phyloP scores from a whole-genome alignment of 495 filamentous ascomycete species.

The Penicillium desertorum region DNA sequence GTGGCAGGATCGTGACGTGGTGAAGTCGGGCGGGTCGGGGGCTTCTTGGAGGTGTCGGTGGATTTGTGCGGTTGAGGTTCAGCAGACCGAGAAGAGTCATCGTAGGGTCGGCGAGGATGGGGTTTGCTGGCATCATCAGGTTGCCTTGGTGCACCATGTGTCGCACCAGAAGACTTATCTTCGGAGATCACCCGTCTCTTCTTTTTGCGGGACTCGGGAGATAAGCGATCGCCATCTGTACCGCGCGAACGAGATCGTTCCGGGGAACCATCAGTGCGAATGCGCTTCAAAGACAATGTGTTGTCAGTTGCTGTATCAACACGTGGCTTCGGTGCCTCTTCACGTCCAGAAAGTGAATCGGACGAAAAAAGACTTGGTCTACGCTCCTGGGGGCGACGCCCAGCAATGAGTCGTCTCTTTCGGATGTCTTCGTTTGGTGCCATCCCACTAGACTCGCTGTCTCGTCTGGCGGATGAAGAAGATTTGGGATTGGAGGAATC shows the following conservation, averaged over 20 bases:
- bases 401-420: conserved; percentile 45
- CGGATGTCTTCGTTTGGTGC: conserved; percentile 40
- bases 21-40: conserved; percentile 11
- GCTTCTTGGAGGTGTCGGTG: conserved; percentile 22
- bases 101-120: conserved; percentile 28
- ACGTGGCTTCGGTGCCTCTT: conserved; percentile 39
- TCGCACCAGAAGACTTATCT: conserved; percentile 36
- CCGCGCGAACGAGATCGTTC: conserved; percentile 57
- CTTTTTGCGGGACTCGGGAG: conserved; percentile 44
- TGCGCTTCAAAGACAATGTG: conserved; percentile 54
- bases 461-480: conserved; percentile 27
- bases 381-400: conserved; percentile 44
- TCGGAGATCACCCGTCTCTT: conserved; percentile 51
- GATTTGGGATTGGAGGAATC: conserved; percentile 32
- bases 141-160: conserved; percentile 38
- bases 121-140: conserved; percentile 26
- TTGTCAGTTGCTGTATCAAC: conserved; percentile 32
- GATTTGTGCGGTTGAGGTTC: conserved; percentile 18
- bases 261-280: conserved; percentile 66
- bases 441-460: conserved; percentile 35
- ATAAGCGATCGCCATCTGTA: conserved; percentile 40
- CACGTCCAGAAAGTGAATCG: conserved; percentile 44
- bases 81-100: conserved; percentile 16
- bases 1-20: conserved; percentile 15
- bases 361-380: conserved; percentile 42